Percentiles rank a stretch among this genome's conserved stretches.
These are phyloP conservation scores for Boletus tomentosulus DNA, from an alignment of 768 basidiomycete species.

Conservation along the genomic window DNA sequence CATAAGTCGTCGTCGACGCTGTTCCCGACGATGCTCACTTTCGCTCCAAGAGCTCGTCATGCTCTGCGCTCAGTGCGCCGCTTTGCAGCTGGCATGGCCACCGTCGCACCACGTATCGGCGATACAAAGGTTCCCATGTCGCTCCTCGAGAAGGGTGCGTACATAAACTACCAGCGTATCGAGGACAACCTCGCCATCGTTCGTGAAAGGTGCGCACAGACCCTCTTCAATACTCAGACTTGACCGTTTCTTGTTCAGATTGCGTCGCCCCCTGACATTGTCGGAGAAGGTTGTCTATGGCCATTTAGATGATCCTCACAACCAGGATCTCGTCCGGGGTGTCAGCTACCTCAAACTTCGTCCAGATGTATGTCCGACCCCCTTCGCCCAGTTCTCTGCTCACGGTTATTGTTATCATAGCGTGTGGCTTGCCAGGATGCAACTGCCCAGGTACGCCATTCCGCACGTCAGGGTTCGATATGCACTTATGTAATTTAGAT, in stretches of 20 bases:
- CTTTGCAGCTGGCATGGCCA: constrained; percentile 72
- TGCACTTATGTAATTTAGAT: constrained; percentile 58
- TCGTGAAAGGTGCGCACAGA: constrained; percentile 69
- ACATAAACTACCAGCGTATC: constrained; percentile 95
- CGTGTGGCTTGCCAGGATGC: constrained; percentile 91
- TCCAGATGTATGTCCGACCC: constrained; percentile 75
- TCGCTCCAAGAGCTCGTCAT: constrained; percentile 51
- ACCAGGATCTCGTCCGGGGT: constrained; percentile 89
- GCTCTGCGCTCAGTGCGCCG: constrained; percentile 52
- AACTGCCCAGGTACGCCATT: constrained; percentile 64
- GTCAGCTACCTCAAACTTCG: constrained; percentile 95
- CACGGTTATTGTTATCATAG: constrained; percentile 33
- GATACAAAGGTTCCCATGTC: constrained; percentile 91
- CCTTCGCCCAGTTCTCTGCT: background rate
- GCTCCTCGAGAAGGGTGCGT: constrained; percentile 73
- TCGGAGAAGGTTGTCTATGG: constrained; percentile 98
- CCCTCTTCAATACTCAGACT: background rate
- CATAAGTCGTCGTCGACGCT: constrained; percentile 18
- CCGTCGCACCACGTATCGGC: constrained; percentile 73
- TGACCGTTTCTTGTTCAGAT: constrained; percentile 40
- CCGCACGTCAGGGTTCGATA: constrained; percentile 12
- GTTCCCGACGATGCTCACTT: constrained; percentile 57
- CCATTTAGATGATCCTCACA: constrained; percentile 91
- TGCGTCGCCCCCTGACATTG: constrained; percentile 85
- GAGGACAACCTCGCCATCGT: constrained; percentile 94